Base-by-base conservation (phyloP, 148 eudicot species). In the Vaccinium myrtillus region DNA sequence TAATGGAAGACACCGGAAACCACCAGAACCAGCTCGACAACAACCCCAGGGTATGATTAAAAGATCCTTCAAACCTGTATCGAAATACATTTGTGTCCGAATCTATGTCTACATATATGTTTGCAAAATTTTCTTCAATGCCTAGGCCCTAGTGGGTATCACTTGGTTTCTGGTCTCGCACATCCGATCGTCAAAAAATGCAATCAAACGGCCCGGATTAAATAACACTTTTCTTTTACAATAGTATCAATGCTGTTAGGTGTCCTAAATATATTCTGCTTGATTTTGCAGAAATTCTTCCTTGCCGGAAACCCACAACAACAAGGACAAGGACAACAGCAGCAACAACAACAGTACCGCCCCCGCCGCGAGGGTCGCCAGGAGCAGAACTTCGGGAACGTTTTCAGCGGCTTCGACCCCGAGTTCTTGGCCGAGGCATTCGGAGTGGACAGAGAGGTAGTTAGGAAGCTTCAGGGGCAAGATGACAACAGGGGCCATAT, bases 21-120 rank as follows among this genome's bases (percentile, higher is more conserved):
- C 16, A 73, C 3, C 92, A 84, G 46, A 96, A 96, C 92, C 98
- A 96, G 82, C 97, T 96, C 49, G 97, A 94, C 84, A 84, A 80
- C 50, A 89, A 83, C 54, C 94, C 93, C 6, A 90, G 93, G 92
- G 98, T 94, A 90, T 58, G 51, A 11, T 63, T 2, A 30, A 70
- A 43, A 43, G 46, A 43, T 6, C 39, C 73, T 1, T 18, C 32
- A 10, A 67, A 8, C 36, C 3, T 36, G 39, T 36, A 36, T 36
- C 16, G 5, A 65, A 65, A 61, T 61, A 61, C 39, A 36, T 19
- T 4, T 15, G 65, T 58, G 18, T 58, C 65, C 6, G 7, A 6
- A 11, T 27, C 53, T 50, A 49, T 49, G 51, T 49, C 51, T 8
- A 49, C 39, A 32, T 32, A 32, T 32, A 32, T 32, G 36, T 32